Evolutionary conservation across 2,329 filamentous ascomycete species (phyloP).

Genomic region (Fusarium praegraminearum): DNA sequence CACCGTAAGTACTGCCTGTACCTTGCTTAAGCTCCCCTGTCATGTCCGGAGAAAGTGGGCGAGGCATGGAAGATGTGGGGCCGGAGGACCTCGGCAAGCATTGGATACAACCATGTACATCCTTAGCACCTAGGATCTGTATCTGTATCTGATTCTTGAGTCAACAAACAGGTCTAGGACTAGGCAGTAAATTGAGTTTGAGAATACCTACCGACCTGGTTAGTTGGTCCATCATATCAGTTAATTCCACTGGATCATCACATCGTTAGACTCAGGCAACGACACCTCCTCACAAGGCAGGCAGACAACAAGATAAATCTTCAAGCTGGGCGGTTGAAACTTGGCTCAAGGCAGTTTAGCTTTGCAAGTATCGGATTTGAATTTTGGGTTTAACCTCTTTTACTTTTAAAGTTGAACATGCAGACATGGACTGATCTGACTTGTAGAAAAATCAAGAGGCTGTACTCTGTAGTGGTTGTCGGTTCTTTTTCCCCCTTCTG

Average conservation of each 20-base stretch:
- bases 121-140: background rate
- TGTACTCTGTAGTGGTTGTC: constrained; percentile 28
- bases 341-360: constrained; percentile 28
- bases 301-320: background rate
- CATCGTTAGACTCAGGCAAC: constrained; percentile 34
- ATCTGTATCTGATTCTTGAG: background rate
- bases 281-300: constrained; percentile 30
- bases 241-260: background rate
- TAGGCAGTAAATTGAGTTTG: constrained; percentile 27
- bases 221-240: background rate
- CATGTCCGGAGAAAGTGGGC: constrained; percentile 27
- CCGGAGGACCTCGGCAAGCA: constrained; percentile 29
- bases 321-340: background rate
- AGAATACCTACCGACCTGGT: background rate
- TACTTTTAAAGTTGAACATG: background rate
- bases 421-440: background rate
- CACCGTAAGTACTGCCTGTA: background rate
- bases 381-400: constrained; percentile 8
- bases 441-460: constrained; percentile 6
- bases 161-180: background rate
- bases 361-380: background rate
- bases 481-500: constrained; percentile 19
- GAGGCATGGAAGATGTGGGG: constrained; percentile 28
- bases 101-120: background rate
- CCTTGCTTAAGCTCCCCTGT: background rate